phyloP scores from a whole-genome alignment of 2,329 filamentous ascomycete species.

The Xylariaceae sp. region DNA sequence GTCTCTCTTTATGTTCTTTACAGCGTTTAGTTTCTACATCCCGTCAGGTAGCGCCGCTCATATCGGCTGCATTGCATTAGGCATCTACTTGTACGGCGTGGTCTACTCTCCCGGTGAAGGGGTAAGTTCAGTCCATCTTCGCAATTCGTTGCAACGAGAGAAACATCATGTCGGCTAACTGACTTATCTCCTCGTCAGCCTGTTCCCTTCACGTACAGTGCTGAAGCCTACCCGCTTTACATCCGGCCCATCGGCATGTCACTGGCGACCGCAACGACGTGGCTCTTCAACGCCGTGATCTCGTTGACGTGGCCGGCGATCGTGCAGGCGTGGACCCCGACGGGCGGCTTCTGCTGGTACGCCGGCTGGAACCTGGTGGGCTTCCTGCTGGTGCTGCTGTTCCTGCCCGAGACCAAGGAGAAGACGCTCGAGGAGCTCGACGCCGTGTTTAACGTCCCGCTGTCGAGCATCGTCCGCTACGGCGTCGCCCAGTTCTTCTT shows the following conservation, averaged over 20 bases:
- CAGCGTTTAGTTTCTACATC: conserved; percentile 52
- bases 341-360: conserved; percentile 54
- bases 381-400: conserved; percentile 46
- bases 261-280: conserved; percentile 56
- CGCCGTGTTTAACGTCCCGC: conserved; percentile 40
- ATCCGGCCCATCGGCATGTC: conserved; percentile 66
- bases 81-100: conserved; percentile 53
- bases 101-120: conserved; percentile 64
- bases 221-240: conserved; percentile 67
- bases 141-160: not conserved
- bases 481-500: conserved; percentile 36
- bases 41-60: conserved; percentile 41
- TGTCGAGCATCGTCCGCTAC: conserved; percentile 40
- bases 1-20: conserved; percentile 52
- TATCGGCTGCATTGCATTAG: conserved; percentile 49
- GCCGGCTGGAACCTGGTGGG: conserved; percentile 52
- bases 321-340: conserved; percentile 46
- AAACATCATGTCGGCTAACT: not conserved
- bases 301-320: conserved; percentile 52
- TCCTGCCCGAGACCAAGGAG: conserved; percentile 49
- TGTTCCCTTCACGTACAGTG: conserved; percentile 68
- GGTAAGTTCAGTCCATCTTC: conserved; percentile 35
- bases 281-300: conserved; percentile 43
- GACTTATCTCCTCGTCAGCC: conserved; percentile 29
- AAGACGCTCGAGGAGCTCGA: conserved; percentile 50